Evolutionary conservation across 306 rosid genomes (phyloP).

Genomic region (Hippophae rhamnoides): DNA sequence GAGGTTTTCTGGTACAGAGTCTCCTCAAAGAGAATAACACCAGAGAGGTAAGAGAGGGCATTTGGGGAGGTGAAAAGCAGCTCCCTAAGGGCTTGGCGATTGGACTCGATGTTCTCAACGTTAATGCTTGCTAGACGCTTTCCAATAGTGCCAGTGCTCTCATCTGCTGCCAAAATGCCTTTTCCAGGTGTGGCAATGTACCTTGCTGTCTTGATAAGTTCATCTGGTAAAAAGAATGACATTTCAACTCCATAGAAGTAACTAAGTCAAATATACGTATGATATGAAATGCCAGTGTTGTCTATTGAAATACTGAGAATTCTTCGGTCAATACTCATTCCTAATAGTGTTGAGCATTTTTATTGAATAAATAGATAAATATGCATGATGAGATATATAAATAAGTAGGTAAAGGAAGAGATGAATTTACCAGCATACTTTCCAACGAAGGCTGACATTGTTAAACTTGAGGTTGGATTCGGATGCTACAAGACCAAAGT

Average conservation of each 20-base stretch:
- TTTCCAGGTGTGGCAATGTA: slow-evolving; percentile 83
- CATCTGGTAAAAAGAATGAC: slow-evolving; percentile 26
- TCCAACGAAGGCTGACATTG: slow-evolving; percentile 92
- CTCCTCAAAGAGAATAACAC: slow-evolving; percentile 88
- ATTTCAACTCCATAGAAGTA: too few relatives aligned
- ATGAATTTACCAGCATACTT: slow-evolving; percentile 63
- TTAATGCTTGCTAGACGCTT: slow-evolving; percentile 75
- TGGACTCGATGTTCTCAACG: slow-evolving; percentile 75
- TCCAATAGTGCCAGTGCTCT: slow-evolving; percentile 91
- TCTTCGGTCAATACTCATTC: too few relatives aligned
- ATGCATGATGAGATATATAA: background rate
- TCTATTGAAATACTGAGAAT: too few relatives aligned
- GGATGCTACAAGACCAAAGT: slow-evolving; percentile 27
- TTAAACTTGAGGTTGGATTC: slow-evolving; percentile 13
- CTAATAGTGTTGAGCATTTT: too few relatives aligned
- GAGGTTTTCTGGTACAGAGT: slow-evolving; percentile 66
- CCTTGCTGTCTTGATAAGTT: slow-evolving; percentile 75
- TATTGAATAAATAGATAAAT: too few relatives aligned
- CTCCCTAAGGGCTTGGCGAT: slow-evolving; percentile 81
- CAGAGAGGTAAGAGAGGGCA: slow-evolving; percentile 67
- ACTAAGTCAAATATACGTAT: too few relatives aligned
- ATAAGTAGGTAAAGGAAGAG: slow-evolving; percentile 6
- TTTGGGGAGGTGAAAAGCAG: slow-evolving; percentile 80
- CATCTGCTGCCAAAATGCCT: slow-evolving; percentile 89
- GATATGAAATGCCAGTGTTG: too few relatives aligned